Evolutionary conservation across 1,284 basidiomycete species (phyloP).

Genomic region (Ganoderma sinense): DNA sequence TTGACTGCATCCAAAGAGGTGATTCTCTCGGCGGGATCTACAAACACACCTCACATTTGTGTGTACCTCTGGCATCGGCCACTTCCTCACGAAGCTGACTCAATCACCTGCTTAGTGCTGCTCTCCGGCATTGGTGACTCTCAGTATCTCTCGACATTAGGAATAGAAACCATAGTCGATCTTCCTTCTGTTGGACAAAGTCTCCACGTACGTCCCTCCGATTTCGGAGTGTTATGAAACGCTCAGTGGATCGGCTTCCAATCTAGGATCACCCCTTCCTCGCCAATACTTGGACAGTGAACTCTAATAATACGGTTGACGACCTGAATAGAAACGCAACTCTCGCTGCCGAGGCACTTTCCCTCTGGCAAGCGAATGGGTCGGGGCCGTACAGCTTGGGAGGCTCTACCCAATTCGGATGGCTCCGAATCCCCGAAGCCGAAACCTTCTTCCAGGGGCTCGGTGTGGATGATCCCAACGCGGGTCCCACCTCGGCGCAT

Average conservation of each 20-base stretch:
- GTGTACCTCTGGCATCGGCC: conserved; percentile 22
- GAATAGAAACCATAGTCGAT: conserved; percentile 41
- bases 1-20: conserved; percentile 32
- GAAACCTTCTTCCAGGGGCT: conserved; percentile 5
- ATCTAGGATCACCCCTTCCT: neutral
- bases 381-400: neutral
- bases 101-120: conserved; percentile 1
- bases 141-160: conserved; percentile 38
- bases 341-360: neutral
- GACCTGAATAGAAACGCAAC: neutral
- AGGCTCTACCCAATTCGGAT: conserved; percentile 14
- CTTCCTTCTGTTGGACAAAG: conserved; percentile 49
- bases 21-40: conserved; percentile 41
- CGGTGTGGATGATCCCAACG: conserved; percentile 23
- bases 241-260: neutral
- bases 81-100: neutral
- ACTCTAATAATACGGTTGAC: neutral
- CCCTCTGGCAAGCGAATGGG: neutral
- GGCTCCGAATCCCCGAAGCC: conserved; percentile 17
- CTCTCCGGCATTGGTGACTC: conserved; percentile 51
- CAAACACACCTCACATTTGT: conserved; percentile 48
- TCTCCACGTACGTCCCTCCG: conserved; percentile 34
- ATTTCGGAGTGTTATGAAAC: neutral
- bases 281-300: neutral
- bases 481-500: conserved; percentile 28